phyloP scores from a whole-genome alignment of 208 protist species.

The Leishmania tropica region DNA sequence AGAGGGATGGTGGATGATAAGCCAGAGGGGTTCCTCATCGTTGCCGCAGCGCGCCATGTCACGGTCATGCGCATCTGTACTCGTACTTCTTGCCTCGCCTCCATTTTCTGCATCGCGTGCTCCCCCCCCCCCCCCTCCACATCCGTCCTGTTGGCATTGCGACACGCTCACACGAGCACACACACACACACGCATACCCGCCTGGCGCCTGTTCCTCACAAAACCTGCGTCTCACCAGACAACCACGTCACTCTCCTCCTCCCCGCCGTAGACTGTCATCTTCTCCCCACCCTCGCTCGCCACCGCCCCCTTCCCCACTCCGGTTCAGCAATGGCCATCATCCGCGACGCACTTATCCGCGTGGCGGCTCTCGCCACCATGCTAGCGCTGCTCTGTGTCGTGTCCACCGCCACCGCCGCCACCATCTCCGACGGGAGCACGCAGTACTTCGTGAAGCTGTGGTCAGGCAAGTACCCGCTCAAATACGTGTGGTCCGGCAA shows the following conservation, averaged over 20 bases:
- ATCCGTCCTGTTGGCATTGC: neutral
- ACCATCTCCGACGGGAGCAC: slow-evolving; percentile 31
- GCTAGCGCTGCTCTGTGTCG: slow-evolving; percentile 11
- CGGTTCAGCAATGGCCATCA: neutral
- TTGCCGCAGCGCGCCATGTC: neutral
- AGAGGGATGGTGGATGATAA: neutral
- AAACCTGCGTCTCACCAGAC: neutral
- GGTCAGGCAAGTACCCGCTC: slow-evolving; percentile 24
- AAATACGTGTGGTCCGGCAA: slow-evolving; percentile 44
- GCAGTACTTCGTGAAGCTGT: slow-evolving; percentile 34
- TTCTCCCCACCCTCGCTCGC: neutral
- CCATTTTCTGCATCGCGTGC: neutral
- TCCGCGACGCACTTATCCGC: neutral
- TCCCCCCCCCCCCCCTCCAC: neutral
- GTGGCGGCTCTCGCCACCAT: slow-evolving; percentile 1
- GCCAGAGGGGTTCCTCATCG: neutral
- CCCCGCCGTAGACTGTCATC: neutral
- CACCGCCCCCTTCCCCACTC: neutral
- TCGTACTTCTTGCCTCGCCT: neutral
- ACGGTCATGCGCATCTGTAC: neutral
- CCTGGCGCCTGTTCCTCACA: neutral
- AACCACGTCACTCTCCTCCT: neutral
- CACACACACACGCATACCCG: neutral
- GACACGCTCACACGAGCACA: neutral
- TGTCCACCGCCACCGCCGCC: neutral